Conservation (phyloP, 805 yeast genomes). For the Cyberlindnera mycetangii region DNA sequence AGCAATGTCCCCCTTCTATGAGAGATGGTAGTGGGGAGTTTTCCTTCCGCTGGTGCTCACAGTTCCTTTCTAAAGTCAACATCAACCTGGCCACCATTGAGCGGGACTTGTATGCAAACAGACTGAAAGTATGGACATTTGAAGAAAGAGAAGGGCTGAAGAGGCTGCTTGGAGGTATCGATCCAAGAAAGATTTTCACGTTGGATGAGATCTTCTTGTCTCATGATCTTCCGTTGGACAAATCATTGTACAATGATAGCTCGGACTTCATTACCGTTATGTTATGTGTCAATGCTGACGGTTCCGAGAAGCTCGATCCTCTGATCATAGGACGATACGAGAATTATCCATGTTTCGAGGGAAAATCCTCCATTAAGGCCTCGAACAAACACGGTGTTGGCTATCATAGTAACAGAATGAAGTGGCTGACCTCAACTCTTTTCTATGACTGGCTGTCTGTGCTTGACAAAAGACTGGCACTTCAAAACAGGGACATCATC, state of each 20-base stretch:
- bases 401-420: slow-evolving; percentile 57
- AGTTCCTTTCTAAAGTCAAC: slow-evolving; percentile 43
- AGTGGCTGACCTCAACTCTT: slow-evolving; percentile 60
- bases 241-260: slow-evolving; percentile 43
- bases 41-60: slow-evolving; percentile 57
- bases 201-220: slow-evolving; percentile 60
- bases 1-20: slow-evolving; percentile 47
- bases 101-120: slow-evolving; percentile 38
- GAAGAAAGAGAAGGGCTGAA: slow-evolving; percentile 54
- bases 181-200: slow-evolving; percentile 53
- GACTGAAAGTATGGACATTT: slow-evolving; percentile 57
- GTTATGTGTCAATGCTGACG: slow-evolving; percentile 62
- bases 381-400: slow-evolving; percentile 49
- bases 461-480: slow-evolving; percentile 54
- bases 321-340: slow-evolving; percentile 59
- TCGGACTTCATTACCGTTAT: slow-evolving; percentile 49
- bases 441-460: slow-evolving; percentile 61
- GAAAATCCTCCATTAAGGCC: slow-evolving; percentile 40
- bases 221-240: slow-evolving; percentile 59
- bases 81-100: slow-evolving; percentile 47
- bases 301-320: slow-evolving; percentile 60
- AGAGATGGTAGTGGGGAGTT: slow-evolving; percentile 67
- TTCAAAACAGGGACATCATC: slow-evolving; percentile 47
- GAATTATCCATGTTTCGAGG: slow-evolving; percentile 40
- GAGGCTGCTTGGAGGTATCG: slow-evolving; percentile 41